Evolutionary conservation across 202 grass and related monocot species (phyloP), one percentile per base, ranked within the genome.

Genomic region (Elaeis oleifera): DNA sequence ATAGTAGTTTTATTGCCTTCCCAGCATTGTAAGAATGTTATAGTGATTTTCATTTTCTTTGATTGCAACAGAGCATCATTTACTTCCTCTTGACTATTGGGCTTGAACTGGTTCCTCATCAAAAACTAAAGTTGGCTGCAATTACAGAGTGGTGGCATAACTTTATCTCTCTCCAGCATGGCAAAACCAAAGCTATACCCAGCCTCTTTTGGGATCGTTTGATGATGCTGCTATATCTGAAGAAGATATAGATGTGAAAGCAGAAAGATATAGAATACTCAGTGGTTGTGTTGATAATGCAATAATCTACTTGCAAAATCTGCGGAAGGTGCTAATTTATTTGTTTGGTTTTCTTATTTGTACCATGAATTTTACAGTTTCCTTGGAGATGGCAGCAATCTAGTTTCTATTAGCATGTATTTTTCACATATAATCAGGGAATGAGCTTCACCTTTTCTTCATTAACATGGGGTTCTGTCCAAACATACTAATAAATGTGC

Each of bases 241-340:
- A 71, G 79, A 81, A 59, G 79, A 81, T 70, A 66, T 71, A 48
- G 79, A 81, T 54, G 79, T 81, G 22, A 56, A 56, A 66, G 59
- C 79, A 58, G 79, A 81, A 64, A 44, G 79, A 23, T 65, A 65
- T 25, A 81, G 59, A 59, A 62, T 81, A 71, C 53, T 76, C 53
- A 59, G 56, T 65, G 79, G 79, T 16, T 61, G 16, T 71, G 72
- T 71, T 63, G 60, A 68, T 65, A 66, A 81, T 59, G 64, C 79
- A 5, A 71, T 81, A 63, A 71, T 81, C 17, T 81, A 60, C 54
- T 50, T 81, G 50, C 57, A 69, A 36, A 74, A 81, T 76, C 53
- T 81, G 20, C 64, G 53, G 63, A 81, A 81, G 79, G 79, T 81
- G 57, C n/a, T 57, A 56, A 59, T 16, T 23, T 73, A 67, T 27